These are phyloP conservation scores for Peronosclerospora sorghi DNA, from an alignment of 352 stramenopile genomes.

Conservation along the genomic window DNA sequence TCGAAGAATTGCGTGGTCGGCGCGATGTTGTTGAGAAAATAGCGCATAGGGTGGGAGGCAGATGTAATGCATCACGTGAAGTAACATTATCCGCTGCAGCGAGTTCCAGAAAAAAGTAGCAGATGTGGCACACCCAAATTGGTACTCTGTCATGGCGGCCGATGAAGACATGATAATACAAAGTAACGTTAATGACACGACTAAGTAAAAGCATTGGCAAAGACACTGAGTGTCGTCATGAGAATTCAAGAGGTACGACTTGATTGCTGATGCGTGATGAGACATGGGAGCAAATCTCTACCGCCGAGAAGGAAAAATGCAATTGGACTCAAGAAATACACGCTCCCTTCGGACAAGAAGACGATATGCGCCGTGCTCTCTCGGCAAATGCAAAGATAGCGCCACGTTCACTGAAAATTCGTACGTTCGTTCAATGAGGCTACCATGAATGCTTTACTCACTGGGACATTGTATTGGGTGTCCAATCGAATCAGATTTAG, in stretches of 20 bases:
- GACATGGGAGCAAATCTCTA: conserved; percentile 43
- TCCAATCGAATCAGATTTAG: no score
- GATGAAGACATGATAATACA: conserved; percentile 64
- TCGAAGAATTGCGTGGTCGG: conserved; percentile 42
- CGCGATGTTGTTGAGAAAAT: conserved; percentile 46
- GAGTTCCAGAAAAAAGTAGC: conserved; percentile 35
- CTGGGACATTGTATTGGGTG: conserved; percentile 17
- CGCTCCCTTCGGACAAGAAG: conserved; percentile 40
- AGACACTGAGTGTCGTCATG: conserved; percentile 31
- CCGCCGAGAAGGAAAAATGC: conserved; percentile 61
- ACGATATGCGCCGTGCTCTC: conserved; percentile 33
- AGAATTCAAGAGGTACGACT: conserved; percentile 54
- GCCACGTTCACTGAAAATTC: conserved; percentile 63
- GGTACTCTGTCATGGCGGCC: conserved; percentile 56
- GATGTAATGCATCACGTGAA: conserved; percentile 48
- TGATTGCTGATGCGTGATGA: conserved; percentile 21
- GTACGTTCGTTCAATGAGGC: conserved; percentile 40
- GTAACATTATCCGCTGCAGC: conserved; percentile 37
- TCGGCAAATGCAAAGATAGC: conserved; percentile 52
- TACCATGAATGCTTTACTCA: conserved; percentile 49
- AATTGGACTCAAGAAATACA: conserved; percentile 57
- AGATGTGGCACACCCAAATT: conserved; percentile 56
- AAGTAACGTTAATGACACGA: conserved; percentile 54
- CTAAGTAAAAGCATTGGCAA: conserved; percentile 57
- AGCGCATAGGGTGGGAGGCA: conserved; percentile 53